Conservation (phyloP, 2,329 filamentous ascomycete species). For the Fusarium euwallaceae region DNA sequence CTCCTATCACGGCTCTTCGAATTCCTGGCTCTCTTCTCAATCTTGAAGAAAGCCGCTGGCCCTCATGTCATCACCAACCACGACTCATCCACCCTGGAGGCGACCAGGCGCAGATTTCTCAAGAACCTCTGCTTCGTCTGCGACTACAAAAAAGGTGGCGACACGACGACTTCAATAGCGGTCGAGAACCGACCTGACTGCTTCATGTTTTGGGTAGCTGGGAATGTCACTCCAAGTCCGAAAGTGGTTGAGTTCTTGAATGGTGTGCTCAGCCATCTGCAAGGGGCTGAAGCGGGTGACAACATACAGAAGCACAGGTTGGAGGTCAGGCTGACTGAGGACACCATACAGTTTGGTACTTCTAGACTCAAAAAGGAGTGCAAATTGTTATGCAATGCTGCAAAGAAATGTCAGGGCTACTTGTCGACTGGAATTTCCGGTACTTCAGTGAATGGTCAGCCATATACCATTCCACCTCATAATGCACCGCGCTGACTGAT, state of each 20-base stretch:
- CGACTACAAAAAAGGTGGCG: constrained; percentile 61
- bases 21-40: constrained; percentile 31
- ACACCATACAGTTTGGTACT: constrained; percentile 34
- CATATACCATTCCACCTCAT: background rate
- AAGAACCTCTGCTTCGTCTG: constrained; percentile 60
- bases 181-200: constrained; percentile 51
- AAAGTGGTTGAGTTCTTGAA: constrained; percentile 50
- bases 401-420: constrained; percentile 25
- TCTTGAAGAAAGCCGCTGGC: constrained; percentile 26
- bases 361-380: constrained; percentile 43
- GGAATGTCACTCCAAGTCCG: constrained; percentile 49
- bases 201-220: constrained; percentile 60
- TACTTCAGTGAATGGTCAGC: constrained; percentile 16
- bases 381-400: constrained; percentile 27
- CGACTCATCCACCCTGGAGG: constrained; percentile 1
- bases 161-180: constrained; percentile 59
- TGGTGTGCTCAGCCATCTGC: constrained; percentile 38
- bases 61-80: constrained; percentile 17
- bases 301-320: background rate
- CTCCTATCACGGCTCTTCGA: constrained; percentile 42
- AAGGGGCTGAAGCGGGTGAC: background rate
- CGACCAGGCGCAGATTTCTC: constrained; percentile 49
- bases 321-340: background rate
- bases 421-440: background rate
- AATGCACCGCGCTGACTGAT: background rate